Evolutionary conservation across 345 rosid genomes (phyloP).

Genomic region (Erodium maritimum): DNA sequence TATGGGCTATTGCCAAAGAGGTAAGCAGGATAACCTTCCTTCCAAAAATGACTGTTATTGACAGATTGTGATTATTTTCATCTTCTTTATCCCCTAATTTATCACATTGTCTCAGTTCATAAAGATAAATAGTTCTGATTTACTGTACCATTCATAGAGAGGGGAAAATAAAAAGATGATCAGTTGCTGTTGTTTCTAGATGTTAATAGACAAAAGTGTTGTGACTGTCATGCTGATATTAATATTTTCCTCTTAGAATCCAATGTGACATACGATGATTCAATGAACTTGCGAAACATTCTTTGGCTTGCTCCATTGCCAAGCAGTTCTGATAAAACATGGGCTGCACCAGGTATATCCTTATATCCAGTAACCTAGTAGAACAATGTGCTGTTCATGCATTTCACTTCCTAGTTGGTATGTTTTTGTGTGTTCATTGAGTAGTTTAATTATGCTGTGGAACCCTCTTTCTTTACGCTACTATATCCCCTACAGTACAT

Average conservation of each 20-base stretch:
- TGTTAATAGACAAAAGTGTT: too few species aligned
- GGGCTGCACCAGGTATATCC: slow-evolving; percentile 73
- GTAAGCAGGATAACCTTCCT: slow-evolving; percentile 14
- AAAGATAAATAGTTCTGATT: too few species aligned
- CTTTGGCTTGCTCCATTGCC: slow-evolving; percentile 94
- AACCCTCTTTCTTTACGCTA: neutral
- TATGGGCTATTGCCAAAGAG: slow-evolving; percentile 87
- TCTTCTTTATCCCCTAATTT: neutral
- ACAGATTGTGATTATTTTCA: neutral
- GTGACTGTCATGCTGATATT: neutral
- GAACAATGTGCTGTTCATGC: neutral
- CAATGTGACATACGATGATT: slow-evolving; percentile 45
- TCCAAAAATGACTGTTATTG: neutral
- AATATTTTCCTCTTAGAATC: slow-evolving; percentile 35
- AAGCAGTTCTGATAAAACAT: slow-evolving; percentile 30
- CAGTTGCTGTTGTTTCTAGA: too few species aligned
- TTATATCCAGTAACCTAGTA: neutral
- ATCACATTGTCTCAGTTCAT: neutral
- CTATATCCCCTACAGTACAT: too few species aligned
- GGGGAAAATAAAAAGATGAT: too few species aligned
- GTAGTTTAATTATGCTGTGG: neutral
- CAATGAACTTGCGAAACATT: slow-evolving; percentile 82
- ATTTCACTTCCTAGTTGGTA: neutral
- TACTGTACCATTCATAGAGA: too few species aligned
- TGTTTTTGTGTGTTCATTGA: neutral